Evolutionary conservation across 2,329 filamentous ascomycete species (phyloP).

Genomic region (Fusarium citri): DNA sequence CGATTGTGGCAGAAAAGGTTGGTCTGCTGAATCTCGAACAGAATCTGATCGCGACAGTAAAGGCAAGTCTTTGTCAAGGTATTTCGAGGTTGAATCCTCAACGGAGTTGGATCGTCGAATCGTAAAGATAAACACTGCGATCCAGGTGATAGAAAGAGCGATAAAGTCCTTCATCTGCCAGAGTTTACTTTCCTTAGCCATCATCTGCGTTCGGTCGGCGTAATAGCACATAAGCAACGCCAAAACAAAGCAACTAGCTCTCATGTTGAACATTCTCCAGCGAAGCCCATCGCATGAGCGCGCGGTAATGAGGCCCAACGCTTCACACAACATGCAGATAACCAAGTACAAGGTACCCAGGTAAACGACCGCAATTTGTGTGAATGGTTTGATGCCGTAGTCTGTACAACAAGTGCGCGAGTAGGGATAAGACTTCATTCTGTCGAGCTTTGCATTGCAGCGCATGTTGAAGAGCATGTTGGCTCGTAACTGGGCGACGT

Average conservation of each 20-base stretch:
- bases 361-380: slow-evolving; percentile 36
- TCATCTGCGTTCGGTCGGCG: slow-evolving; percentile 44
- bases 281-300: not conserved
- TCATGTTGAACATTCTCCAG: slow-evolving; percentile 28
- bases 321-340: slow-evolving; percentile 16
- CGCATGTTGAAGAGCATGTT: slow-evolving; percentile 62
- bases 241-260: slow-evolving; percentile 35
- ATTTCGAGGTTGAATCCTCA: rapidly evolving
- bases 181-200: slow-evolving; percentile 37
- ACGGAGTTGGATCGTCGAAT: slow-evolving; percentile 20
- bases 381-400: slow-evolving; percentile 49
- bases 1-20: no score
- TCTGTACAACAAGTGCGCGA: slow-evolving; percentile 64
- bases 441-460: slow-evolving; percentile 58
- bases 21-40: no score
- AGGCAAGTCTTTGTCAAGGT: not conserved
- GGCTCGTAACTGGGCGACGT: slow-evolving; percentile 44
- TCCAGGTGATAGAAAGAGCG: slow-evolving; percentile 11
- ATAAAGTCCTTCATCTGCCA: slow-evolving; percentile 24
- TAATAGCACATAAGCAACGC: slow-evolving; percentile 42
- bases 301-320: not conserved
- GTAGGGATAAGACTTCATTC: slow-evolving; percentile 53
- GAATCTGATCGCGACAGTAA: no score
- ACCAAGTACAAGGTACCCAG: slow-evolving; percentile 22
- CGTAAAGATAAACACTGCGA: slow-evolving; percentile 8